Conservation (phyloP, 805 yeast genomes). For the Candida rishiriensis region DNA sequence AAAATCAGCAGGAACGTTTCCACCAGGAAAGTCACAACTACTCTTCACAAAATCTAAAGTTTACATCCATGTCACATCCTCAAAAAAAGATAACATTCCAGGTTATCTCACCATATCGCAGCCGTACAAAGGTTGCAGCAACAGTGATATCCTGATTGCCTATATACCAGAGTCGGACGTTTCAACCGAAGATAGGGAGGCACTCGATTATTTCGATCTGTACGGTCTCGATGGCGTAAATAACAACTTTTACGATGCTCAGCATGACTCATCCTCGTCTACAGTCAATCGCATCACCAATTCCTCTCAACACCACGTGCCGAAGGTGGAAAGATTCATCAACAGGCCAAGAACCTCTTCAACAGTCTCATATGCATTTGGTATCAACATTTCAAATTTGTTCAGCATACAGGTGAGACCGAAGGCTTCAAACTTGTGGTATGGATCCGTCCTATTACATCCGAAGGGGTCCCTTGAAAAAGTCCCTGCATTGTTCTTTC, state of each 20-base stretch:
- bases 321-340: slow-evolving; percentile 34
- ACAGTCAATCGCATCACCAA: too few relatives aligned
- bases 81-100: slow-evolving; percentile 68
- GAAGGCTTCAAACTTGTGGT: slow-evolving; percentile 88
- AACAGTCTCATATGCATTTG: slow-evolving; percentile 63
- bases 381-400: slow-evolving; percentile 51
- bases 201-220: slow-evolving; percentile 34
- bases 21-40: slow-evolving; percentile 41
- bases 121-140: slow-evolving; percentile 42
- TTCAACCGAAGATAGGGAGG: slow-evolving; percentile 20
- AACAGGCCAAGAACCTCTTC: slow-evolving; percentile 49
- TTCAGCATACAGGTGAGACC: slow-evolving; percentile 80
- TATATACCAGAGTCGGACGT: slow-evolving; percentile 60
- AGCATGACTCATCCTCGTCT: slow-evolving; percentile 3
- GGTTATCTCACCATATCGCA: slow-evolving; percentile 70
- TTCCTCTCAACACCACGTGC: slow-evolving; percentile 11
- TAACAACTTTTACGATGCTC: slow-evolving; percentile 14
- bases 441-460: slow-evolving; percentile 78
- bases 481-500: slow-evolving; percentile 85
- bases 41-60: slow-evolving; percentile 63
- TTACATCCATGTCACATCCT: slow-evolving; percentile 75
- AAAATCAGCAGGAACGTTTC: slow-evolving; percentile 8
- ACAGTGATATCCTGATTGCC: slow-evolving; percentile 57
- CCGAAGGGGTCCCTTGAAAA: slow-evolving; percentile 55
- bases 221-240: slow-evolving; percentile 36